Conservation (phyloP, 768 basidiomycete genomes). For the Leccinum imitatum region DNA sequence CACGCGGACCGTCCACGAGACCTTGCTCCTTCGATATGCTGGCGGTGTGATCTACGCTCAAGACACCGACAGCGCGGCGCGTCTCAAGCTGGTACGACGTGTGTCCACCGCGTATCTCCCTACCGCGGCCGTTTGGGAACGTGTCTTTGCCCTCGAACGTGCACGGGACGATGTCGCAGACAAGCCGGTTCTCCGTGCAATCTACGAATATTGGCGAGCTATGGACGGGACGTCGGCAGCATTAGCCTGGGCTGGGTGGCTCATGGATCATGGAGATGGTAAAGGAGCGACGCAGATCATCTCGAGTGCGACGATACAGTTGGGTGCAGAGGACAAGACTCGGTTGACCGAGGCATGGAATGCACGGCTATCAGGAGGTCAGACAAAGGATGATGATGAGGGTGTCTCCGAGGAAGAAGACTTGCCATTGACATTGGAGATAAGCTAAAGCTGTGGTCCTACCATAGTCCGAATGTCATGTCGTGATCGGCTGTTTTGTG, state of each 20-base stretch:
- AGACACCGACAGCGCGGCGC: constrained; percentile 15
- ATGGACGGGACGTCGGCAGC: constrained; percentile 39
- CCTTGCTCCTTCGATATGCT: constrained; percentile 47
- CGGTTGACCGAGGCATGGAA: constrained; percentile 40
- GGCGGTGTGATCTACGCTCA: constrained; percentile 30
- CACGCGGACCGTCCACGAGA: constrained; percentile 43
- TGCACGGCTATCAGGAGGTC: constrained; percentile 15
- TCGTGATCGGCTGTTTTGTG: neutral
- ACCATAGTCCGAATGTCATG: neutral
- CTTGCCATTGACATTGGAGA: constrained; percentile 17
- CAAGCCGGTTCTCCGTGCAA: constrained; percentile 20
- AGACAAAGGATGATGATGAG: constrained; percentile 12
- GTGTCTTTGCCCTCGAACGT: constrained; percentile 32
- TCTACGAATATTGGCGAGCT: constrained; percentile 46
- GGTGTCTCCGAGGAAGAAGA: constrained; percentile 14
- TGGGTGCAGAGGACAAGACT: constrained; percentile 28
- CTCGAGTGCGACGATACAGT: constrained; percentile 30
- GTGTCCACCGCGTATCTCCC: constrained; percentile 44
- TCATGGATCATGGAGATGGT: constrained; percentile 41
- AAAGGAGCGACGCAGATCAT: constrained; percentile 41
- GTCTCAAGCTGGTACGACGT: constrained; percentile 36
- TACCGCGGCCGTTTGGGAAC: constrained; percentile 44
- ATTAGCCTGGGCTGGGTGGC: constrained; percentile 48
- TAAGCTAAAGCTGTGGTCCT: constrained; percentile 1
- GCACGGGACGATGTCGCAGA: constrained; percentile 3